Conservation (phyloP, 139 green algal genomes). For the Tetraselmis chui region DNA sequence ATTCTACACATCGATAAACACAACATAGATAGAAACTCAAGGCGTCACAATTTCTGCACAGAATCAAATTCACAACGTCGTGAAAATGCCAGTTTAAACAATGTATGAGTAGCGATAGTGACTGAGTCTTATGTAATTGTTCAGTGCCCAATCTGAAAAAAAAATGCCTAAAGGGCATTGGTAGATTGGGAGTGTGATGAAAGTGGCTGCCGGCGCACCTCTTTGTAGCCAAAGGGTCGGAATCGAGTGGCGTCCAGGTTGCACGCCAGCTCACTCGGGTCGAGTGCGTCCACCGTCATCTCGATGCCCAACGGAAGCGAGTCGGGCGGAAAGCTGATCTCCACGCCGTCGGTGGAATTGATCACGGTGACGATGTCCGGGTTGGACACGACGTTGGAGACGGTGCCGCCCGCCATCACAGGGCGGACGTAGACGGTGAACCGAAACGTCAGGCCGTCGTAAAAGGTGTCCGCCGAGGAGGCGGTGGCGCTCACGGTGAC, state of each 20-base stretch:
- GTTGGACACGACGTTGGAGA: background rate
- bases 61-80: too few species aligned
- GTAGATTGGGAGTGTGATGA: too few species aligned
- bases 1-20: too few species aligned
- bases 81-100: too few species aligned
- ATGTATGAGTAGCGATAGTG: too few species aligned
- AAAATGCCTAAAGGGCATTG: too few species aligned
- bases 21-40: too few species aligned
- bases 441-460: background rate
- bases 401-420: background rate
- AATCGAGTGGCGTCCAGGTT: background rate
- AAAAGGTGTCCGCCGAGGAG: background rate
- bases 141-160: too few species aligned
- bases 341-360: background rate
- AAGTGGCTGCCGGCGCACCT: too few species aligned
- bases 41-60: too few species aligned
- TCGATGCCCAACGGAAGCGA: background rate
- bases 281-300: background rate
- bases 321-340: background rate
- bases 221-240: background rate
- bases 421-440: background rate
- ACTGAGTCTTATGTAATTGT: too few species aligned
- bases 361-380: background rate
- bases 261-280: background rate
- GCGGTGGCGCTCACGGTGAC: background rate